Evolutionary conservation across 306 rosid species (phyloP).

Genomic region (Quillaja saponaria): DNA sequence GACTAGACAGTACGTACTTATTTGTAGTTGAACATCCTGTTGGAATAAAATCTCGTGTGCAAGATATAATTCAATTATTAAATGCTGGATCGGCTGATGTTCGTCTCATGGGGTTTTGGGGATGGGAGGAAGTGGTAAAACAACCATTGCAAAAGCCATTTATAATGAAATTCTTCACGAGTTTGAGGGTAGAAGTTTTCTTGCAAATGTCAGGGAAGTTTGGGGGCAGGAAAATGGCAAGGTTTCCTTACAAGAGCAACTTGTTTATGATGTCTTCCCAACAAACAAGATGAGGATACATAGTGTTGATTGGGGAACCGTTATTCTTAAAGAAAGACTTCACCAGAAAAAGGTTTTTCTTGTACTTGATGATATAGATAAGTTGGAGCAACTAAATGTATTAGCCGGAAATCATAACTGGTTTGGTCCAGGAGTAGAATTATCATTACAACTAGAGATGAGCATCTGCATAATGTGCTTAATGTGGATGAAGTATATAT

Average conservation of each 20-base stretch:
- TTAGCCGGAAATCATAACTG: background rate
- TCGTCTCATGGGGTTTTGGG: slow-evolving; percentile 20
- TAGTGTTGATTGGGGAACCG: background rate
- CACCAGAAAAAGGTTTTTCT: slow-evolving; percentile 6
- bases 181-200: slow-evolving; percentile 19
- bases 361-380: slow-evolving; percentile 22
- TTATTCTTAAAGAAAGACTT: background rate
- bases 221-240: background rate
- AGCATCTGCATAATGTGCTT: background rate
- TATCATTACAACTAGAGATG: slow-evolving; percentile 33
- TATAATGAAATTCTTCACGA: slow-evolving; percentile 11
- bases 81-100: background rate
- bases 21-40: slow-evolving; percentile 21
- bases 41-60: background rate
- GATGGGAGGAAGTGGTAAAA: slow-evolving; percentile 37
- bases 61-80: background rate
- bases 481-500: background rate
- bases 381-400: background rate
- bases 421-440: slow-evolving; percentile 28
- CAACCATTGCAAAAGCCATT: slow-evolving; percentile 30
- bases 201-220: slow-evolving; percentile 8
- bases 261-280: slow-evolving; percentile 13
- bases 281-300: background rate
- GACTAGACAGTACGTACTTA: slow-evolving; percentile 12
- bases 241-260: slow-evolving; percentile 24